Evolutionary conservation across 2,329 filamentous ascomycete species (phyloP).

Genomic region (Myriosclerotinia duriaeana): DNA sequence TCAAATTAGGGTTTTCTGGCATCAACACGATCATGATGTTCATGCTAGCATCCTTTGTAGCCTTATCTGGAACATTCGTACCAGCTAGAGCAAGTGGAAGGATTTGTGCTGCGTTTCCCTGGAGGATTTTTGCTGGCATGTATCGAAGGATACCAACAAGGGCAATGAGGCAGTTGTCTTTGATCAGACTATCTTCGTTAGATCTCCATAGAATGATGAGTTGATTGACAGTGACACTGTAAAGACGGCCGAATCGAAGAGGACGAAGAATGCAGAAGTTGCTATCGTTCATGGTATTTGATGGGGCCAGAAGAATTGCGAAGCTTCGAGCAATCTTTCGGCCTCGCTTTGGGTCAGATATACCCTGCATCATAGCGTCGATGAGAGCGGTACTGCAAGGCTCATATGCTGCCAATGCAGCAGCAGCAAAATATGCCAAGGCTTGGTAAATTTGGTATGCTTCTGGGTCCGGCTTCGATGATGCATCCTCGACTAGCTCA

Average conservation of each 20-base stretch:
- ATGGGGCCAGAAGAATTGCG: conserved; percentile 35
- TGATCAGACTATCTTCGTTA: conserved; percentile 21
- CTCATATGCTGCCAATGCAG: conserved; percentile 34
- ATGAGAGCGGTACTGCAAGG: conserved; percentile 27
- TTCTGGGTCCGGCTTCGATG: conserved; percentile 22
- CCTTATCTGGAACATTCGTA: conserved; percentile 33
- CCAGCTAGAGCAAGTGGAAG: conserved; percentile 36
- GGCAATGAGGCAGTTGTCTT: conserved; percentile 37
- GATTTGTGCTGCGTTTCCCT: conserved; percentile 27
- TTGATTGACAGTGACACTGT: conserved; percentile 26
- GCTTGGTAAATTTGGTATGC: conserved; percentile 32
- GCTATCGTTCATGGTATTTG: conserved; percentile 34
- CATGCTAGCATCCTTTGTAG: conserved; percentile 34
- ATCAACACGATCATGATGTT: conserved; percentile 32
- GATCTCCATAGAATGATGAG: conserved; percentile 30
- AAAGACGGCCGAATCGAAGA: conserved; percentile 34
- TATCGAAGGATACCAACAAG: conserved; percentile 35
- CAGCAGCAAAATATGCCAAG: conserved; percentile 37
- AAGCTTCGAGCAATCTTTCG: conserved; percentile 36
- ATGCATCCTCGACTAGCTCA: conserved; percentile 18
- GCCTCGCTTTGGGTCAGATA: conserved; percentile 27
- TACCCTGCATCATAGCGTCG: conserved; percentile 32
- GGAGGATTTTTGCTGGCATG: conserved; percentile 29
- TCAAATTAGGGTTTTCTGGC: conserved; percentile 26
- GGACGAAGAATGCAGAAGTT: conserved; percentile 37